A percentile compares a stretch with the other conserved stretches of the same genome.
Conservation (phyloP, 2,329 filamentous ascomycete species). For the Alternaria sp. region DNA sequence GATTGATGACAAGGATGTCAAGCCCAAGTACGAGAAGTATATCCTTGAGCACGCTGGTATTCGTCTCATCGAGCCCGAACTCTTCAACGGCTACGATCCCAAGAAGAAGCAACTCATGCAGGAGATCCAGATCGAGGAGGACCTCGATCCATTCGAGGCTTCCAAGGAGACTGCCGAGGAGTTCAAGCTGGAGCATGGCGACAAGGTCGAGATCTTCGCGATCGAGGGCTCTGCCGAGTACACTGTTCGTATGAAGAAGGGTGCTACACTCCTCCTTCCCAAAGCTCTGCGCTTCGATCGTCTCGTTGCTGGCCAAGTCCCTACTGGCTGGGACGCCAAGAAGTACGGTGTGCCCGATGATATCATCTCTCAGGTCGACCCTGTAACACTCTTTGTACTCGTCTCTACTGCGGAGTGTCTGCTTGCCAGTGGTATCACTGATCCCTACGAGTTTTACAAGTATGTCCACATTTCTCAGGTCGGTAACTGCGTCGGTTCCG, state of each 20-base stretch:
- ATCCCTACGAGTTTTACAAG: slow-evolving; percentile 99
- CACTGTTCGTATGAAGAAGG: slow-evolving; percentile 94
- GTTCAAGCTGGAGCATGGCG: slow-evolving; percentile 95
- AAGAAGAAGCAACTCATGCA: slow-evolving; percentile 99
- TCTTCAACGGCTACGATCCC: slow-evolving; percentile 96
- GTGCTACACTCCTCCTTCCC: slow-evolving; percentile 91
- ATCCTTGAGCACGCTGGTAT: slow-evolving; percentile 98
- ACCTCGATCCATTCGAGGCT: slow-evolving; percentile 94
- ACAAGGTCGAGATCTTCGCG: slow-evolving; percentile 97
- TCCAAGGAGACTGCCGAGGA: slow-evolving; percentile 97
- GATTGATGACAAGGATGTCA: slow-evolving; percentile 97
- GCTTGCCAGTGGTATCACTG: slow-evolving; percentile 91
- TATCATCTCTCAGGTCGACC: slow-evolving; percentile 97
- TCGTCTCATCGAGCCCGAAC: slow-evolving; percentile 94
- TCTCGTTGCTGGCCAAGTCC: slow-evolving; percentile 95
- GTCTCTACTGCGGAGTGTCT: slow-evolving; percentile 93
- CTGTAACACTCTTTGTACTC: slow-evolving; percentile 92
- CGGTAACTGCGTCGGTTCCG: slow-evolving; percentile 97
- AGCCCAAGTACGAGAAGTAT: slow-evolving; percentile 95
- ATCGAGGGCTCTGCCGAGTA: slow-evolving; percentile 93
- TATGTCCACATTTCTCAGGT: slow-evolving; percentile 98
- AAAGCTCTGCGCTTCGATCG: slow-evolving; percentile 98
- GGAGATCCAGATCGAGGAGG: slow-evolving; percentile 96
- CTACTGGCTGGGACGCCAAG: slow-evolving; percentile 96
- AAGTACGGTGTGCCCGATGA: slow-evolving; percentile 96